Evolutionary conservation across 2,329 filamentous ascomycete genomes (phyloP).

Genomic region (Gnomoniopsis smithogilvyi): DNA sequence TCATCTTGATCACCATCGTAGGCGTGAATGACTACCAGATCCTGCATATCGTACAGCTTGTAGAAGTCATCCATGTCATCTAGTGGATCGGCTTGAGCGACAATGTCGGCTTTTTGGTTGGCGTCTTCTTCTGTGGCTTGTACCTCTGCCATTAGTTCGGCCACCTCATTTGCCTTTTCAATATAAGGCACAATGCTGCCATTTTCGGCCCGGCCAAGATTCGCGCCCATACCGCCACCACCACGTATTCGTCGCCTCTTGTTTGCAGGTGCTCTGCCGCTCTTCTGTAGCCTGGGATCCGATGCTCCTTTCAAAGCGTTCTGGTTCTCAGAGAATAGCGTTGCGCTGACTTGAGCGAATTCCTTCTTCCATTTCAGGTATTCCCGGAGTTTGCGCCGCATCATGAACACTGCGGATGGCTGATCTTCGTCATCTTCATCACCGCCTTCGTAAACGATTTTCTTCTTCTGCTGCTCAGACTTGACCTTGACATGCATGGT

Average conservation of each 20-base stretch:
- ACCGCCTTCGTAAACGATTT: conserved; percentile 32
- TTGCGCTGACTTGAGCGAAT: conserved; percentile 79
- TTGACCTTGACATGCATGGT: conserved; percentile 75
- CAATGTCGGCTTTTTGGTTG: conserved; percentile 71
- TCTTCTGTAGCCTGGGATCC: conserved; percentile 51
- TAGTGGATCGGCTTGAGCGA: conserved; percentile 65
- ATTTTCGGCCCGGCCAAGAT: conserved; percentile 63
- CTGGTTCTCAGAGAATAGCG: conserved; percentile 76
- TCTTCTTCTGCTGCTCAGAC: conserved; percentile 36
- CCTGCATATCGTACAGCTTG: conserved; percentile 85
- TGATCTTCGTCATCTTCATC: conserved; percentile 51
- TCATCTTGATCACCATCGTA: conserved; percentile 97
- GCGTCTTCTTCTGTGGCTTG: conserved; percentile 76
- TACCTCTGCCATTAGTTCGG: conserved; percentile 77
- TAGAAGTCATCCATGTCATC: conserved; percentile 93
- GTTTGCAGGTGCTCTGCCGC: conserved; percentile 70
- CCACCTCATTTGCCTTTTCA: conserved; percentile 79
- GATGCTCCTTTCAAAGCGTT: conserved; percentile 67
- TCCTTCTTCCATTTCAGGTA: conserved; percentile 91
- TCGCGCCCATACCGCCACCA: conserved; percentile 60
- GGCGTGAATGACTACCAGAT: conserved; percentile 83
- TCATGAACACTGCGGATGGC: conserved; percentile 80
- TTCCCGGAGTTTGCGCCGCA: conserved; percentile 80
- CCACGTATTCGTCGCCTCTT: conserved; percentile 84
- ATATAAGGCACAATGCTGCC: conserved; percentile 75